Percentiles rank a stretch among this genome's conserved stretches.
Conservation (phyloP, 352 stramenopile species). For the Pythium periplocum region DNA sequence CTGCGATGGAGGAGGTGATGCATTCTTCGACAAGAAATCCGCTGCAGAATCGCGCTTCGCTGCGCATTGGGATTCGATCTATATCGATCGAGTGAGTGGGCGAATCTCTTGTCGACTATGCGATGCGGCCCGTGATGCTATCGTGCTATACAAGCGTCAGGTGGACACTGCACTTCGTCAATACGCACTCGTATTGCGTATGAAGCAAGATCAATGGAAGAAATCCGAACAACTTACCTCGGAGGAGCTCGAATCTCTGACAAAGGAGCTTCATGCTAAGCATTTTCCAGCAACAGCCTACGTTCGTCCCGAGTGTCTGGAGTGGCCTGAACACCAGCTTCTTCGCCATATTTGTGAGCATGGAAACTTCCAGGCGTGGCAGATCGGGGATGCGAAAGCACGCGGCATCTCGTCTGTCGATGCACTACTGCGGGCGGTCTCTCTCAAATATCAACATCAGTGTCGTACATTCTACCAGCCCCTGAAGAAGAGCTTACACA, state of each 20-base stretch:
- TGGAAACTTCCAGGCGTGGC: slow-evolving; percentile 18
- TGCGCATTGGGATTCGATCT: slow-evolving; percentile 19
- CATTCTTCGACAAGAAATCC: slow-evolving; percentile 15
- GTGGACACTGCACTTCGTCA: slow-evolving; percentile 8
- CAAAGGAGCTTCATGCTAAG: slow-evolving; percentile 5
- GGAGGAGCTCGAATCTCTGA: slow-evolving; percentile 9
- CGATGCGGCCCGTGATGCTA: slow-evolving; percentile 10
- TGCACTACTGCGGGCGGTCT: slow-evolving; percentile 12
- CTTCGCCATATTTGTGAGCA: slow-evolving; percentile 20
- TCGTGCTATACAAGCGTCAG: slow-evolving; percentile 15
- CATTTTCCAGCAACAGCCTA: slow-evolving; percentile 16
- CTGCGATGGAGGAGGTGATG: slow-evolving; percentile 9
- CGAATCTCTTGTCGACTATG: slow-evolving; percentile 14
- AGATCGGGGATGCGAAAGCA: slow-evolving; percentile 15
- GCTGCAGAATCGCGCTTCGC: slow-evolving; percentile 17
- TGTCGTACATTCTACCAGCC: slow-evolving; percentile 24
- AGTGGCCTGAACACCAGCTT: slow-evolving; percentile 15
- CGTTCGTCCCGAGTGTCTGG: slow-evolving; percentile 14
- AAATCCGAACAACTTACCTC: neutral
- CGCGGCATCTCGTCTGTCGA: slow-evolving; percentile 9
- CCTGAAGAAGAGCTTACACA: slow-evolving; percentile 17
- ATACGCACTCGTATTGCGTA: slow-evolving; percentile 11
- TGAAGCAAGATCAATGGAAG: slow-evolving; percentile 10
- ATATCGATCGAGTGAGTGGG: slow-evolving; percentile 15
- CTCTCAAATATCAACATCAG: slow-evolving; percentile 19